These are phyloP conservation scores for Starmerella scarabaei DNA, from an alignment of 805 yeast species.

Conservation along the genomic window DNA sequence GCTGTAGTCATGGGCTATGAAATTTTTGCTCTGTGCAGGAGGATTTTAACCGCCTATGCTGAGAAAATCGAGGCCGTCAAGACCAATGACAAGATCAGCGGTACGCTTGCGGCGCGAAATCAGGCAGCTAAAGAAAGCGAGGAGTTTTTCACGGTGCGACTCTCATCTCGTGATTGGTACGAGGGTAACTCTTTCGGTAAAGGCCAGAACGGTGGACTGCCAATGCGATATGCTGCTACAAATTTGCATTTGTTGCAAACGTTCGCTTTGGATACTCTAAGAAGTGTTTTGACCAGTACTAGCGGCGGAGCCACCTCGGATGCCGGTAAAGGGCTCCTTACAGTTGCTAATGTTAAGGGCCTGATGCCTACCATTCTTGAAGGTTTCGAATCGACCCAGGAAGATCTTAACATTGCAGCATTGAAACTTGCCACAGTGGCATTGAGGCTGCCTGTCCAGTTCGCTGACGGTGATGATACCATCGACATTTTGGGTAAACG, in stretches of 20 bases:
- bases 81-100: constrained; percentile 12
- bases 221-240: constrained; percentile 40
- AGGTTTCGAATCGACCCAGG: constrained; percentile 53
- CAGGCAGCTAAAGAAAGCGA: constrained; percentile 32
- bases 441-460: constrained; percentile 48
- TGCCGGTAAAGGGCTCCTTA: constrained; percentile 32
- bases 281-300: constrained; percentile 49
- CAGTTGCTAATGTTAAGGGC: constrained; percentile 48
- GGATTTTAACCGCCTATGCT: not conserved
- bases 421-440: constrained; percentile 49
- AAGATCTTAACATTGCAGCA: constrained; percentile 59
- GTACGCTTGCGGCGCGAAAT: constrained; percentile 14
- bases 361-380: constrained; percentile 61
- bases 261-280: constrained; percentile 62
- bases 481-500: constrained; percentile 22
- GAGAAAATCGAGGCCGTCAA: constrained; percentile 17
- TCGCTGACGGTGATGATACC: constrained; percentile 30
- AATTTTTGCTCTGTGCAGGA: constrained; percentile 42
- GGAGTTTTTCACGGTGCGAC: constrained; percentile 61
- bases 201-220: constrained; percentile 22
- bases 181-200: constrained; percentile 21
- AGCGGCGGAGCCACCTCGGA: constrained; percentile 32
- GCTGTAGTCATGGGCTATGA: constrained; percentile 64
- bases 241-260: constrained; percentile 54
- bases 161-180: constrained; percentile 42